Base-by-base conservation (phyloP, 2,329 filamentous ascomycete genomes). In the Talaromyces piceae region DNA sequence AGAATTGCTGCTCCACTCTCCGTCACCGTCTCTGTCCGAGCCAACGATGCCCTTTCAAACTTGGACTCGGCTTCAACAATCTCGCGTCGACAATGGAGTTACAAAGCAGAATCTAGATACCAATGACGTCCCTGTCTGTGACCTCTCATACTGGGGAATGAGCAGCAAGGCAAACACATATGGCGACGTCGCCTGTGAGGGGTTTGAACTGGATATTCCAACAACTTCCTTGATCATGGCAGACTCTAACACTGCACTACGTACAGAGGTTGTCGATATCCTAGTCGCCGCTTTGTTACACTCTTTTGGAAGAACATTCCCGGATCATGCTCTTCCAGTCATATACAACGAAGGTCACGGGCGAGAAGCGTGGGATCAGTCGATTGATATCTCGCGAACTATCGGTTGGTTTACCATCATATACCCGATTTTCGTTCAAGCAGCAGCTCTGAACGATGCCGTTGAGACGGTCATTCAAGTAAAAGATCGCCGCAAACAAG, bases 371-470 rank as follows among this genome's bases (percentile, higher is more conserved):
- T 76, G 73, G 66, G 67, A 74, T 46, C 45, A 64, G 0, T 65
- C 65, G 2, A 70, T 77, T 45, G 75, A 77, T 45, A 66, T 77
- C 4, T 74, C 74, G 2, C 67, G 72, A 5, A 77, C 75, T 1
- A 67, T 77, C 2, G 75, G 75, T 5, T 78, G 75, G 75, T 78
- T 77, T 53, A 77, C 75, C 0, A 73, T 72, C 20, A 58, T 77
- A 6, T 73, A 72, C 47, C 74, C 74, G 0, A 67, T 76, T 3
- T 67, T 66, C 23, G 62, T 73, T 0, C 55, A 59, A 2, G 54
- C 57, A 2, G 57, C 62, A 28, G 59, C 58, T 12, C 41, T 61
- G 1, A 54, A 63, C 1, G 54, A 63, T 45, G 59, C 66, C 0
- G 50, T 66, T 4, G 62, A 68, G 4, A 65, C 65, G 4, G 56